Percentiles rank a stretch among this genome's conserved stretches.
phyloP scores from a whole-genome alignment of 768 basidiomycete species.

The Pleurotus citrinopileatus region DNA sequence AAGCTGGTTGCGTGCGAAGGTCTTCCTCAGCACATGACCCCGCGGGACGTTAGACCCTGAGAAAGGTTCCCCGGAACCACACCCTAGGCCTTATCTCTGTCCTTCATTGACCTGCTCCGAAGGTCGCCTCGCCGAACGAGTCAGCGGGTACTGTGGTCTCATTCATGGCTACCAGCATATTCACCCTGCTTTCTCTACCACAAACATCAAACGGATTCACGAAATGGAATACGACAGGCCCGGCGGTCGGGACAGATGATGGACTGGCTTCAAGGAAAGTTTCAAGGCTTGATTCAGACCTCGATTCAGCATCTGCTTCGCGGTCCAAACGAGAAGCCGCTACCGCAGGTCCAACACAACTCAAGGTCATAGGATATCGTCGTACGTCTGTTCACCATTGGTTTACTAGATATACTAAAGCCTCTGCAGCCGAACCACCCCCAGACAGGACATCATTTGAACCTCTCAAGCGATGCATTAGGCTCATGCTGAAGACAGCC shows the following conservation, averaged over 20 bases:
- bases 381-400: slow-evolving; percentile 25
- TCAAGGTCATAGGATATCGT: slow-evolving; percentile 44
- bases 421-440: slow-evolving; percentile 14
- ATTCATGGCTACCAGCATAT: slow-evolving; percentile 34
- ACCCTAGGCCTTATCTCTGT: no score
- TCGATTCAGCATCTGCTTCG: slow-evolving; percentile 65
- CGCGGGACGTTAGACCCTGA: no score
- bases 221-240: slow-evolving; percentile 23
- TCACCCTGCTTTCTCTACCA: slow-evolving; percentile 44
- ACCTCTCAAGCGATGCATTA: slow-evolving; percentile 32
- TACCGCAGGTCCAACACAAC: slow-evolving; percentile 38
- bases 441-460: slow-evolving; percentile 19
- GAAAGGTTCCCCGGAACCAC: no score
- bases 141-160: no score
- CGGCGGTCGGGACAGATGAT: slow-evolving; percentile 34
- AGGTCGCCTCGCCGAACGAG: no score
- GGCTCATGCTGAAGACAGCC: slow-evolving; percentile 36
- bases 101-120: no score
- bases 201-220: slow-evolving; percentile 51
- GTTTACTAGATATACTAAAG: not conserved
- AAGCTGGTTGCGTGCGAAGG: no score
- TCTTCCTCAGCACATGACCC: no score
- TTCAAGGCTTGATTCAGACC: slow-evolving; percentile 60
- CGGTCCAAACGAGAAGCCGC: slow-evolving; percentile 39
- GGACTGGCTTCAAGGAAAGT: slow-evolving; percentile 64